A percentile compares a stretch with the other conserved stretches of the same genome.
These are phyloP conservation scores for Colletotrichum gloeosporioides DNA, from an alignment of 2,329 filamentous ascomycete species.

Conservation along the genomic window DNA sequence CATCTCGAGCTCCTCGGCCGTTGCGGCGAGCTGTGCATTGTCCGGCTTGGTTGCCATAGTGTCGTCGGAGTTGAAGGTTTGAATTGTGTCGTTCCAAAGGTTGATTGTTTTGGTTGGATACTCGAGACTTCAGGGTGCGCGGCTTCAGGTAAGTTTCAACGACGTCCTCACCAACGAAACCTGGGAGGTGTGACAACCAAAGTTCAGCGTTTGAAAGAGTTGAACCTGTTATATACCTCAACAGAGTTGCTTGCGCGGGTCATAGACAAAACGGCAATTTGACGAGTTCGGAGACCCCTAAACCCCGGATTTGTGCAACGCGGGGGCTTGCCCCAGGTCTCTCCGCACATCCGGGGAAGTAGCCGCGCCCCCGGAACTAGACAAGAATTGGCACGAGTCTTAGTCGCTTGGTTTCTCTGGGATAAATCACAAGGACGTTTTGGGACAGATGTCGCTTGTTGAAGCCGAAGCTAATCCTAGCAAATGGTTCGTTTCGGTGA, in stretches of 20 bases:
- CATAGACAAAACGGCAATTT: not conserved
- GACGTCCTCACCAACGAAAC: not conserved
- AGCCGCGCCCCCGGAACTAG: not conserved
- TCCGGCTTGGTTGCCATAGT: not conserved
- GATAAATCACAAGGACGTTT: fast-evolving
- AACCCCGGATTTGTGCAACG: not conserved
- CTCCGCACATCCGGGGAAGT: not conserved
- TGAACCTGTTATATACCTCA: not conserved
- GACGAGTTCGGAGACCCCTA: not conserved
- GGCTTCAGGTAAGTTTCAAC: fast-evolving
- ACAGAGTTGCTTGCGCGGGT: not conserved
- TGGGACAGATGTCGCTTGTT: not conserved
- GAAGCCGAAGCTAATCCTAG: not conserved
- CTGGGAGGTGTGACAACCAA: not conserved
- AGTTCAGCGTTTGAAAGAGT: not conserved
- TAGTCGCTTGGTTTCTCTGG: not conserved
- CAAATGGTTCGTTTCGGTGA: fast-evolving
- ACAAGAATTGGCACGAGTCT: not conserved
- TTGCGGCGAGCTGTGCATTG: not conserved
- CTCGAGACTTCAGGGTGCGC: not conserved
- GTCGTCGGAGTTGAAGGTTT: not conserved
- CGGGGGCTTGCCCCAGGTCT: not conserved
- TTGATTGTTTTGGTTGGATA: not conserved
- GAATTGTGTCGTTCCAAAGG: fast-evolving
- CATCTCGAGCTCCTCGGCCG: not conserved